Evolutionary conservation across 805 yeast species (phyloP).

Genomic region (Wickerhamomyces sydowiorum): DNA sequence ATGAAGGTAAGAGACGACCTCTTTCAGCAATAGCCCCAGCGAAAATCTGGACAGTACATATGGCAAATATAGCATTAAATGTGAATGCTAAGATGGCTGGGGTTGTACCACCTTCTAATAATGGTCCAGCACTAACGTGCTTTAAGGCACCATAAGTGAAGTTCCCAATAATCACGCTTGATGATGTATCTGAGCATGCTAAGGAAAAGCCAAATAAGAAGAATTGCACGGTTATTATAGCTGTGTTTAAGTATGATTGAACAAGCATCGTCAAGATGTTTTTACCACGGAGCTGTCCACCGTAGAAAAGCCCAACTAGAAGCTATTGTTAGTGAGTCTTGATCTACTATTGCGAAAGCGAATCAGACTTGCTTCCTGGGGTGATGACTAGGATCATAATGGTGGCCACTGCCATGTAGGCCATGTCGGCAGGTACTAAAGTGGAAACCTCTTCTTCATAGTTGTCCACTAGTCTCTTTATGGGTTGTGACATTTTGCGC

Average conservation of each 20-base stretch:
- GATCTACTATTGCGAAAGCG: too few relatives aligned
- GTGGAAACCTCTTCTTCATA: conserved; percentile 31
- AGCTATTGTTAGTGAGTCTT: too few relatives aligned
- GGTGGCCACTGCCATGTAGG: conserved; percentile 31
- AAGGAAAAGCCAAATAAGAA: conserved; percentile 94
- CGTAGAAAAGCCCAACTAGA: conserved; percentile 85
- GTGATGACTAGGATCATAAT: conserved; percentile 67
- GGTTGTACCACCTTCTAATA: conserved; percentile 53
- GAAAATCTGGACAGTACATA: conserved; percentile 84
- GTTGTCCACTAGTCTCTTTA: neutral
- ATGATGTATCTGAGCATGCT: conserved; percentile 70
- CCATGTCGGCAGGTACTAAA: conserved; percentile 41
- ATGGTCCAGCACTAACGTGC: conserved; percentile 64
- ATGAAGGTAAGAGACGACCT: conserved; percentile 79
- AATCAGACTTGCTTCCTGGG: too few relatives aligned
- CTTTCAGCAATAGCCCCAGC: conserved; percentile 92
- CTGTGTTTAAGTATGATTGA: conserved; percentile 66
- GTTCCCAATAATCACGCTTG: conserved; percentile 73
- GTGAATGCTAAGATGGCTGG: conserved; percentile 56
- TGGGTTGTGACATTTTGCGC: conserved; percentile 6
- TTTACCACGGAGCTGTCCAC: conserved; percentile 82
- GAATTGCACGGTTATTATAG: conserved; percentile 82
- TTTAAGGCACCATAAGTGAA: conserved; percentile 73
- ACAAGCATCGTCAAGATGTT: conserved; percentile 78
- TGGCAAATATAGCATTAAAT: conserved; percentile 83